Conservation (phyloP, 345 rosid species). For the Populus alba region DNA sequence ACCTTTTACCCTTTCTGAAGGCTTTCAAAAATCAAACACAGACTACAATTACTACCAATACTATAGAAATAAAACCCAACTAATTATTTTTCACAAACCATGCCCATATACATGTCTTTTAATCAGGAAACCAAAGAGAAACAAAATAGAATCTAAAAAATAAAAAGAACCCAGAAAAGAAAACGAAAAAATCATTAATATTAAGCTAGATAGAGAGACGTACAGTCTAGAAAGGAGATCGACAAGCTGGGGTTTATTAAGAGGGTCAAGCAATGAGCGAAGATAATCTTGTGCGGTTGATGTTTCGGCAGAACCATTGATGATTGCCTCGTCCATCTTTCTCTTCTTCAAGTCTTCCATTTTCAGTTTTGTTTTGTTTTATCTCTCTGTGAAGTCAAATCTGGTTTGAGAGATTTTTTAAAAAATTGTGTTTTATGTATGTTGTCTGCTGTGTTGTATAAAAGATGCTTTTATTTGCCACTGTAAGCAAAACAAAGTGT, state of each 20-base stretch:
- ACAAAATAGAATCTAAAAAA: neutral
- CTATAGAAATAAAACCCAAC: neutral
- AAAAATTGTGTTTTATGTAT: too few species aligned
- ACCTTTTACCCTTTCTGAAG: neutral
- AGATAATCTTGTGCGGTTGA: constrained; percentile 37
- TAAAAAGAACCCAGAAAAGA: neutral
- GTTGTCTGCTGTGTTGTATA: too few species aligned
- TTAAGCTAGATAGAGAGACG: constrained; percentile 6
- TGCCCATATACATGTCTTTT: neutral
- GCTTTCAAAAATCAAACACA: neutral
- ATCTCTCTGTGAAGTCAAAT: too few species aligned
- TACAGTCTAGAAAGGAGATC: constrained; percentile 64
- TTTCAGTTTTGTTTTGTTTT: neutral
- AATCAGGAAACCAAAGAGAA: neutral
- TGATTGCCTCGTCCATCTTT: constrained; percentile 49
- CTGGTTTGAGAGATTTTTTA: too few species aligned
- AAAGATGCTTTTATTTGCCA: too few species aligned
- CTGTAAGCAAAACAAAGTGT: too few species aligned
- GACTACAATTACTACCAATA: neutral
- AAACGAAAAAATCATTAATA: neutral
- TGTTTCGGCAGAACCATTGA: constrained; percentile 16
- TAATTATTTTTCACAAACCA: neutral
- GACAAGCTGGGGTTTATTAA: constrained; percentile 61
- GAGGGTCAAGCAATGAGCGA: constrained; percentile 59
- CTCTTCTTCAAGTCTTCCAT: constrained; percentile 60